phyloP scores from a whole-genome alignment of 1,284 basidiomycete genomes.

The Phylloboletellus chloephorus region DNA sequence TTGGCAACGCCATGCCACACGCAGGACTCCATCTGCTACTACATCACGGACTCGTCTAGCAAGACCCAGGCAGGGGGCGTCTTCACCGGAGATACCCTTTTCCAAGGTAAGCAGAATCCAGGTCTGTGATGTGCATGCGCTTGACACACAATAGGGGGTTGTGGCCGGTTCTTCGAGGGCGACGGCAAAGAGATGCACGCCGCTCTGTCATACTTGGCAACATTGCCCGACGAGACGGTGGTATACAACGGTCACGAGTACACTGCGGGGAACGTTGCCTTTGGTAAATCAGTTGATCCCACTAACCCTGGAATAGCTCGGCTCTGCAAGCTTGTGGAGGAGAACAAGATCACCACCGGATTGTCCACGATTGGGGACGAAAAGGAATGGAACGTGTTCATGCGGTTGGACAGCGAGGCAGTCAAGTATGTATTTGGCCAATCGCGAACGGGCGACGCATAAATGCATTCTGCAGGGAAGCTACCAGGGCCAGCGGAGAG shows the following conservation, averaged over 20 bases:
- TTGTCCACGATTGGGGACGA: constrained; percentile 80
- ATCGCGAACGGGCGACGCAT: background rate
- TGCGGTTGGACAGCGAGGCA: constrained; percentile 57
- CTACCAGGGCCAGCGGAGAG: constrained; percentile 40
- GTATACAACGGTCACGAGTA: constrained; percentile 95
- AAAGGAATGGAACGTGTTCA: constrained; percentile 82
- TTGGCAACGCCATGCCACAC: constrained; percentile 95
- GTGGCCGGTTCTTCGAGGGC: constrained; percentile 97
- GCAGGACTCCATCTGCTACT: constrained; percentile 92
- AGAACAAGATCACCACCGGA: constrained; percentile 64
- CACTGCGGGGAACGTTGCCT: constrained; percentile 63
- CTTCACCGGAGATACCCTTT: constrained; percentile 96
- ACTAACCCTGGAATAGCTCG: constrained; percentile 50
- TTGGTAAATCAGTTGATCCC: constrained; percentile 65
- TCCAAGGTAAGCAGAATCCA: constrained; percentile 36
- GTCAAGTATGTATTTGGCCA: constrained; percentile 47
- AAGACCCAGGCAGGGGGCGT: constrained; percentile 63
- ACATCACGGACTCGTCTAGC: constrained; percentile 56
- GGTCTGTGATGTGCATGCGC: constrained; percentile 50
- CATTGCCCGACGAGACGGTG: constrained; percentile 75
- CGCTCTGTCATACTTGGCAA: constrained; percentile 70
- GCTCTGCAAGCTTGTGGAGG: constrained; percentile 49
- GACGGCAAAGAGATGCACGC: constrained; percentile 80
- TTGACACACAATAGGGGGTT: constrained; percentile 92
- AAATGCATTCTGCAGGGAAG: constrained; percentile 33